phyloP scores from a whole-genome alignment of 768 basidiomycete genomes.

The Neoboletus subvelutipes region DNA sequence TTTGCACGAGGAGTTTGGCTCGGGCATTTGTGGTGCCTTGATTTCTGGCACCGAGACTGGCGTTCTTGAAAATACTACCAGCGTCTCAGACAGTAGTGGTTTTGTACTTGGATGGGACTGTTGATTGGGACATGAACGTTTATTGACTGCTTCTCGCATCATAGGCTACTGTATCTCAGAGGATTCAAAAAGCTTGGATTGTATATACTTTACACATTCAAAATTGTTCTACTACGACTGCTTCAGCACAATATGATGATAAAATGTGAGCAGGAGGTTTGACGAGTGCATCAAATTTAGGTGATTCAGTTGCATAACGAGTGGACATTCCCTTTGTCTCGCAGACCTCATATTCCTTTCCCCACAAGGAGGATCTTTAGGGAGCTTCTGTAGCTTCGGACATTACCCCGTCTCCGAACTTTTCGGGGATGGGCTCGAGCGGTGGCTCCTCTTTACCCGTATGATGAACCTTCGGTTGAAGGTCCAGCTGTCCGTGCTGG shows the following conservation, averaged over 20 bases:
- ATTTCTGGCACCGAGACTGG: conserved; percentile 27
- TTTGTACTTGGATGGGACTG: conserved; percentile 82
- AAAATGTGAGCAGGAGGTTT: background rate
- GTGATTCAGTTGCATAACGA: background rate
- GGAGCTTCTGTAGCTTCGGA: background rate
- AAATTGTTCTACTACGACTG: background rate
- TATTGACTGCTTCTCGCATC: background rate
- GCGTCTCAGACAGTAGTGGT: conserved; percentile 27
- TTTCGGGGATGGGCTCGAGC: conserved; percentile 18
- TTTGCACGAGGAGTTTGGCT: conserved; percentile 67
- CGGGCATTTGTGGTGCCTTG: conserved; percentile 62
- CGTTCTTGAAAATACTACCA: conserved; percentile 12
- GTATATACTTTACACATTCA: background rate
- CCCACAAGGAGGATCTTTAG: background rate
- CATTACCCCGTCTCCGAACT: conserved; percentile 1
- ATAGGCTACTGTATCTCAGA: background rate
- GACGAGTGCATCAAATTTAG: background rate
- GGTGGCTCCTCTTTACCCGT: conserved; percentile 13
- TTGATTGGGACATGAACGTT: conserved; percentile 29
- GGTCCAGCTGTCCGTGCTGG: conserved; percentile 39
- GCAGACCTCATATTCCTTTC: background rate
- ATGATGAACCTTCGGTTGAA: background rate
- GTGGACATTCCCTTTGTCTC: background rate
- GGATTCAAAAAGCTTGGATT: background rate
- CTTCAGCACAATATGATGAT: background rate